phyloP scores from a whole-genome alignment of 108 stramenopile species.

The Schizochytrium sp. region DNA sequence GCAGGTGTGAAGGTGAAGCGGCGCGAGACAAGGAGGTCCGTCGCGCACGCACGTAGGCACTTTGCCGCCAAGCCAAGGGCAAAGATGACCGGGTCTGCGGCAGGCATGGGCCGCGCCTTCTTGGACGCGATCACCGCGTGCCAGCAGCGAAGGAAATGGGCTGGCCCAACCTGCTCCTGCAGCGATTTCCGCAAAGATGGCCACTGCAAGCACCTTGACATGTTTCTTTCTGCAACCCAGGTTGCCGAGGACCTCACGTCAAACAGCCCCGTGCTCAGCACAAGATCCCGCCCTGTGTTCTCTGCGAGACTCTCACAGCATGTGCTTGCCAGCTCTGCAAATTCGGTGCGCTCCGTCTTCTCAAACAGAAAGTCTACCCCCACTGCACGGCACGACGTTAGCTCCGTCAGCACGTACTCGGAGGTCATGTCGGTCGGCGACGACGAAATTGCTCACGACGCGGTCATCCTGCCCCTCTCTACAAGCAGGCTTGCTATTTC shows the following conservation, averaged over 20 bases:
- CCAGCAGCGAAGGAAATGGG: not conserved
- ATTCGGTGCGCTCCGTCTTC: no score
- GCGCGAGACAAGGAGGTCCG: no score
- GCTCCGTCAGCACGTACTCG: no score
- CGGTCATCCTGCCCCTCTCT: not conserved
- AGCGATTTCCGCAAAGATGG: not conserved
- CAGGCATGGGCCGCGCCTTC: not conserved
- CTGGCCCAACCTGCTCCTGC: not conserved
- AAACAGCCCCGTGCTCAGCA: not conserved
- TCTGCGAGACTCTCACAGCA: not conserved
- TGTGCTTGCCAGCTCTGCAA: no score
- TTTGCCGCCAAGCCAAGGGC: no score
- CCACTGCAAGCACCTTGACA: not conserved
- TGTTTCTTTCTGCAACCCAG: not conserved
- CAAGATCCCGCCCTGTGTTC: not conserved
- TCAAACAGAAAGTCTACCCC: no score
- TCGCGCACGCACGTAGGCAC: no score
- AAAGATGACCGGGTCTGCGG: no score
- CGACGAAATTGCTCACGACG: not conserved
- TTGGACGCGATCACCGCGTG: not conserved
- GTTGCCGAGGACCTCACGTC: not conserved
- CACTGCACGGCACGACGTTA: no score
- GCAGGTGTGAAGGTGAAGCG: no score
- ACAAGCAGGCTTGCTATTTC: not conserved
- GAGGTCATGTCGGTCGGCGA: no score